Evolutionary conservation across 768 basidiomycete genomes (phyloP), one percentile per base, ranked within the genome.

Genomic region (Suillus variegatus): DNA sequence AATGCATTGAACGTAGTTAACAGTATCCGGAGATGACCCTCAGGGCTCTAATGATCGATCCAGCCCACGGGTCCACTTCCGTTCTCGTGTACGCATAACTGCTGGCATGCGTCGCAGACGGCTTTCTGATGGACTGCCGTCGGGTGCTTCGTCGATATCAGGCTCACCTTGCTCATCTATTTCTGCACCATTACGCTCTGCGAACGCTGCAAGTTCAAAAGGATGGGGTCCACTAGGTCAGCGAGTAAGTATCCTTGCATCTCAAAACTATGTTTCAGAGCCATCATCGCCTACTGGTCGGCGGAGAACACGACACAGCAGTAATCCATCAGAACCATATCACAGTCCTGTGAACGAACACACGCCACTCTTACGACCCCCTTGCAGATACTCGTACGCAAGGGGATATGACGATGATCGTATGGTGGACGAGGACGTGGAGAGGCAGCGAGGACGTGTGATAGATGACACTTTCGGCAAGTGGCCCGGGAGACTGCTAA

Each of bases 151-250:
- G 22, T 85, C 88, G 41, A 69, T 80, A 25, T 87, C 88, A 7
- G 82, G 84, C 51, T 92, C 92, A 1, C 85, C 84, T 4, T 92
- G 91, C 5, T 93, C 92, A 3, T 93, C 92, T 47, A 89, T 94
- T 67, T 94, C 92, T 46, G 93, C 85, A 1, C 93, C 93, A 20
- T 81, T 94, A 28, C 90, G 87, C 57, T 84, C 86, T 35, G 83
- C 81, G 66, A 77, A 87, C 64, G 82, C 85, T 60, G 82, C 80
- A 47, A 70, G 65, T 51, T 81, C 78, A 65, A 82, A 84, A 3
- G 82, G 82, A 2, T 91, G 87, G 85, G 86, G 83, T 6, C 85
- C 89, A 6, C 78, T 92, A 22, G 87, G 87, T 12, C 82, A 80
- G 72, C 84, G 90, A 56, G 82, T 91, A 32, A 80, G 73, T 61